These are phyloP conservation scores for Backusella westeae DNA, from an alignment of 192 early-diverging fungal genomes.

Conservation along the genomic window DNA sequence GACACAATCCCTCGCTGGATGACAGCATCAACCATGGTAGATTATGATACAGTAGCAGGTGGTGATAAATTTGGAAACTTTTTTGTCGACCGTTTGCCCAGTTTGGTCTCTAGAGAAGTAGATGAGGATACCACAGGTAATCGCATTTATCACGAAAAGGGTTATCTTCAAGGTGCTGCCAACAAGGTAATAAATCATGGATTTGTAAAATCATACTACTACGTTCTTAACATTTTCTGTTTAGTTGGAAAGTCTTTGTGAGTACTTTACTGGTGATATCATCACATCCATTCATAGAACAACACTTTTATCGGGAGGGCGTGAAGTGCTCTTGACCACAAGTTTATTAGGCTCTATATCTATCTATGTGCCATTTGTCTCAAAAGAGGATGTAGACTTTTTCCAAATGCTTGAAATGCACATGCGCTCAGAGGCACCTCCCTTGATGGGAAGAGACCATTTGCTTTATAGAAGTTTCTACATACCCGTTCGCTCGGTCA, in stretches of 20 bases:
- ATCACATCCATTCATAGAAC: slow-evolving; percentile 79
- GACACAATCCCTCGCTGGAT: slow-evolving; percentile 89
- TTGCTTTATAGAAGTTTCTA: slow-evolving; percentile 78
- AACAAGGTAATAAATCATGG: slow-evolving; percentile 61
- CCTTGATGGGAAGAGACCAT: slow-evolving; percentile 87
- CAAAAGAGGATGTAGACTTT: slow-evolving; percentile 90
- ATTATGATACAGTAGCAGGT: slow-evolving; percentile 90
- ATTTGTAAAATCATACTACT: background rate
- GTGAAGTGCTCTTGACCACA: slow-evolving; percentile 88
- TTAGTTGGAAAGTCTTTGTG: slow-evolving; percentile 63
- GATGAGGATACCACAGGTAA: slow-evolving; percentile 89
- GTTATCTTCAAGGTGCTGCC: slow-evolving; percentile 79
- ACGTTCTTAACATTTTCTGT: background rate
- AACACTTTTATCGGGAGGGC: slow-evolving; percentile 77
- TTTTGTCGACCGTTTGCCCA: slow-evolving; percentile 71
- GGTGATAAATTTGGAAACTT: slow-evolving; percentile 99
- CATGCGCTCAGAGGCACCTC: slow-evolving; percentile 72
- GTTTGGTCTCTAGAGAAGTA: slow-evolving; percentile 62
- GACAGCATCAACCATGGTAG: slow-evolving; percentile 75
- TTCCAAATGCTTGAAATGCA: slow-evolving; percentile 91
- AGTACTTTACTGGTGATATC: slow-evolving; percentile 89
- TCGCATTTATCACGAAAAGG: slow-evolving; percentile 77
- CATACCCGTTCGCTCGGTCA: slow-evolving; percentile 66
- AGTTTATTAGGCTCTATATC: slow-evolving; percentile 84
- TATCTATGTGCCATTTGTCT: slow-evolving; percentile 81